Evolutionary conservation across 2,329 filamentous ascomycete species (phyloP).

Genomic region (Cercospora beticola): DNA sequence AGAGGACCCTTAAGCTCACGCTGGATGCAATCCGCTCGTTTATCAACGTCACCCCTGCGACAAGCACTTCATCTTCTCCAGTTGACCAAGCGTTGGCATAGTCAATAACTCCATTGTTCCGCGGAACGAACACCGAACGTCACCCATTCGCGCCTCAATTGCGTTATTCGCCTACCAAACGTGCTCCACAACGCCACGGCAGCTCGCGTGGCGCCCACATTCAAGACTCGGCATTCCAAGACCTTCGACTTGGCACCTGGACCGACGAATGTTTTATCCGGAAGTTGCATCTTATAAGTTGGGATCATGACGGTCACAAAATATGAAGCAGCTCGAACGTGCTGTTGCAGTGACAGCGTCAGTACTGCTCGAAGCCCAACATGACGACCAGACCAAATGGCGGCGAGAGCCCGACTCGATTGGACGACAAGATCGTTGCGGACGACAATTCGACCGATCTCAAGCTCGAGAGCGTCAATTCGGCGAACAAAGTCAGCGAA

Average conservation of each 20-base stretch:
- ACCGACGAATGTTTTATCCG: neutral
- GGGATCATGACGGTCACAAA: neutral
- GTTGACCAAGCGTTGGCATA: neutral
- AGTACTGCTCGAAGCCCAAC: neutral
- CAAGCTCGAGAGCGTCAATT: neutral
- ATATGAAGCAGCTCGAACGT: neutral
- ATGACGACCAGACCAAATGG: neutral
- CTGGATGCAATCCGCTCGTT: neutral
- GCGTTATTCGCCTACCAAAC: neutral
- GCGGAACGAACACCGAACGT: neutral
- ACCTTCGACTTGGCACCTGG: neutral
- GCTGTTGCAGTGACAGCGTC: neutral
- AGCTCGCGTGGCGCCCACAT: neutral
- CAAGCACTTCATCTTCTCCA: neutral
- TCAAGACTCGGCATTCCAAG: conserved; percentile 11
- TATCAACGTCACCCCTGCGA: neutral
- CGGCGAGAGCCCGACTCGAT: neutral
- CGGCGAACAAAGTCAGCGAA: neutral
- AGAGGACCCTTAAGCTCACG: neutral
- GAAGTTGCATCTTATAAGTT: neutral
- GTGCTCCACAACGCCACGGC: conserved; percentile 1
- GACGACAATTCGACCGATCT: neutral
- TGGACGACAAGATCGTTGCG: neutral
- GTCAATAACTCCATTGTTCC: neutral
- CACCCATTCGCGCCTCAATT: neutral